Percentiles rank a stretch among this genome's conserved stretches.
These are phyloP conservation scores for Cinchona pubescens DNA, from an alignment of 257 asterid genomes.

Conservation along the genomic window DNA sequence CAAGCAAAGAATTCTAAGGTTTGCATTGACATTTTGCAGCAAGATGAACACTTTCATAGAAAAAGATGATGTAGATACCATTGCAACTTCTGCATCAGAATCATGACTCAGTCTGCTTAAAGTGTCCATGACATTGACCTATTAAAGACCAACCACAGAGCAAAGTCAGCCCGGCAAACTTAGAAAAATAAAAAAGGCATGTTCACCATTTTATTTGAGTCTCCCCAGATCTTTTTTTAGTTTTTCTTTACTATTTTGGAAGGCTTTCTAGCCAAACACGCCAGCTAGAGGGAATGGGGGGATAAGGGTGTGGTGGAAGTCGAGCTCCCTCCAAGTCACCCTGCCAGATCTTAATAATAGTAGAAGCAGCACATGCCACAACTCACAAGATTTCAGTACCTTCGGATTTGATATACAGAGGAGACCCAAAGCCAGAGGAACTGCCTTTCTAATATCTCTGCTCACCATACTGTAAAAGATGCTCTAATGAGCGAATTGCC, in stretches of 20 bases:
- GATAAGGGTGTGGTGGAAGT: not conserved
- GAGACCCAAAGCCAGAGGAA: constrained; percentile 92
- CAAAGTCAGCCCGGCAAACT: not conserved
- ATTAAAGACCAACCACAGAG: constrained; percentile 25
- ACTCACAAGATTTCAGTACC: constrained; percentile 31
- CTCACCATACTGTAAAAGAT: constrained; percentile 92
- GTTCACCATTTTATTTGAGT: not conserved
- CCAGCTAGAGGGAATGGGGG: not conserved
- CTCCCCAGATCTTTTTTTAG: not conserved
- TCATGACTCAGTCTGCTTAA: constrained; percentile 98
- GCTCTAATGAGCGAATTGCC: constrained; percentile 97
- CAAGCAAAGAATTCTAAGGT: not conserved
- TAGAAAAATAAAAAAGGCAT: constrained; percentile 7
- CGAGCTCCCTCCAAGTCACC: not conserved
- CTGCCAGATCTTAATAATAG: not conserved
- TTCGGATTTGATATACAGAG: constrained; percentile 94
- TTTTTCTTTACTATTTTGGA: not conserved
- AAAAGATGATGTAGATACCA: constrained; percentile 41
- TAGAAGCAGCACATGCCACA: not conserved
- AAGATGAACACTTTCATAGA: not conserved
- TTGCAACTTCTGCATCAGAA: constrained; percentile 94
- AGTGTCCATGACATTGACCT: constrained; percentile 99
- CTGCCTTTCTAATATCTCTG: constrained; percentile 83
- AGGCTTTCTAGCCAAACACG: not conserved
- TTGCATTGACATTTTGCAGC: not conserved